Conservation (phyloP, 495 filamentous ascomycete species). For the Hypoxylon subgilvum region DNA sequence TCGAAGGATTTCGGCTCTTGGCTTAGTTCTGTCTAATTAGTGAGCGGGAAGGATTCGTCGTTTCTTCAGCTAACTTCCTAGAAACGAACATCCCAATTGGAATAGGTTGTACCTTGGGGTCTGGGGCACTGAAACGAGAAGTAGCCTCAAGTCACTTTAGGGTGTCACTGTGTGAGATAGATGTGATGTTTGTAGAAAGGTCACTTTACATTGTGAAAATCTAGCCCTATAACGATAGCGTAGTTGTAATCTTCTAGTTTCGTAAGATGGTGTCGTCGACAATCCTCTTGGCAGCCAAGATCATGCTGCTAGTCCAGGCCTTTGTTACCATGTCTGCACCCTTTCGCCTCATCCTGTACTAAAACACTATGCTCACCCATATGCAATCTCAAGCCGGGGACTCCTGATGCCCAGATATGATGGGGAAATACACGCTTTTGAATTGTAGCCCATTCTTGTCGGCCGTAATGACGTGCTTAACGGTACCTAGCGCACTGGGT, state of each 20-base stretch:
- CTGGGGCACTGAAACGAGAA: conserved; percentile 11
- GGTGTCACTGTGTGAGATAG: conserved; percentile 3
- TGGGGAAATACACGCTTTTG: conserved; percentile 9
- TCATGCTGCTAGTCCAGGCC: conserved; percentile 16
- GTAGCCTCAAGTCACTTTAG: not conserved
- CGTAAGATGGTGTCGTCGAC: conserved; percentile 7
- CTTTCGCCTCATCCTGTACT: conserved; percentile 3
- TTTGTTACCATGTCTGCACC: conserved; percentile 23
- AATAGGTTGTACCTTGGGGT: not conserved
- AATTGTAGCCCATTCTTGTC: conserved; percentile 23
- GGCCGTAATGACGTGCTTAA: conserved; percentile 29
- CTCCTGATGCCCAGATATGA: conserved; percentile 13
- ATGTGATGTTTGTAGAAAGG: not conserved
- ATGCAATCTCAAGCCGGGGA: conserved; percentile 15
- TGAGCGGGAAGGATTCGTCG: conserved; percentile 23
- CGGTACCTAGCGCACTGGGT: conserved; percentile 45
- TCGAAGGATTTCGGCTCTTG: conserved; percentile 22
- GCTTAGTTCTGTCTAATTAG: conserved; percentile 10
- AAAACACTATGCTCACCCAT: conserved; percentile 8
- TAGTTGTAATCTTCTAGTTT: conserved; percentile 12
- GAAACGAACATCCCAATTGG: not conserved
- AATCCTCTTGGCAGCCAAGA: conserved; percentile 12
- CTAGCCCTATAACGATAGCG: conserved; percentile 17
- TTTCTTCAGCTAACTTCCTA: conserved; percentile 11
- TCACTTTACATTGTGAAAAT: conserved; percentile 14